Evolutionary conservation across 164 flowering plant genomes (phyloP), one percentile per base, ranked within the genome.

Genomic region (Cinnamomum micranthum): DNA sequence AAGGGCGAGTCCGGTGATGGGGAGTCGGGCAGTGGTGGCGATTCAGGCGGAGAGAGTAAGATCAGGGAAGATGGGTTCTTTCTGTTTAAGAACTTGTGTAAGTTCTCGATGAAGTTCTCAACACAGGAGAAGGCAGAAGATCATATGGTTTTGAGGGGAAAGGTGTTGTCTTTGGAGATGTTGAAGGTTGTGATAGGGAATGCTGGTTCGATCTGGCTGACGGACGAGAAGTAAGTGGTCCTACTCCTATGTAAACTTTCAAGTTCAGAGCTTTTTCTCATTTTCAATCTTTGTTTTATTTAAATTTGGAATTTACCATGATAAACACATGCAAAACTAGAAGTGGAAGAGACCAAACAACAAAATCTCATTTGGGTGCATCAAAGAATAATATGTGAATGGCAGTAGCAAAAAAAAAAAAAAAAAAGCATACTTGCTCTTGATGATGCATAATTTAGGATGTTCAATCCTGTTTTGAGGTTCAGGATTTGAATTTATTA

Each of bases 71-170:
- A 91, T 77, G 98, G 94, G 9, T 89, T 91, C 81, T 81, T 83
- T 52, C 77, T 96, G 59, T 96, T 89, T 78, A 96, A 88, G 88
- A 92, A 91, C 77, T 77, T 96, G 75, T 94, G 99, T 79, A 96
- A 94, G 75, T 83, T 96, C 63, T 96, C 99, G 1, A 89, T 96
- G 99, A 96, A 96, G 80, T 94, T 90, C 82, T 86, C 97, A 3
- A 78, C 95, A 0, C 94, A 89, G 79, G 97, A 94, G 77, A 84
- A 87, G 70, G 80, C 97, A 0, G 98, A 91, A 77, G 99, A 96
- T 76, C 91, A 88, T 55, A 87, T 92, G 72, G 87, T 96, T 35
- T 75, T 96, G 82, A 92, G 98, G 76, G 99, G 98, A n/a, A 94
- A 96, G 79, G 82, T 89, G 13, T 76, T 96, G 75, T 92, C 99